Percentiles rank a stretch among this genome's conserved stretches.
Conservation (phyloP, 805 yeast genomes). For the Saccharomycopsis fermentans region DNA sequence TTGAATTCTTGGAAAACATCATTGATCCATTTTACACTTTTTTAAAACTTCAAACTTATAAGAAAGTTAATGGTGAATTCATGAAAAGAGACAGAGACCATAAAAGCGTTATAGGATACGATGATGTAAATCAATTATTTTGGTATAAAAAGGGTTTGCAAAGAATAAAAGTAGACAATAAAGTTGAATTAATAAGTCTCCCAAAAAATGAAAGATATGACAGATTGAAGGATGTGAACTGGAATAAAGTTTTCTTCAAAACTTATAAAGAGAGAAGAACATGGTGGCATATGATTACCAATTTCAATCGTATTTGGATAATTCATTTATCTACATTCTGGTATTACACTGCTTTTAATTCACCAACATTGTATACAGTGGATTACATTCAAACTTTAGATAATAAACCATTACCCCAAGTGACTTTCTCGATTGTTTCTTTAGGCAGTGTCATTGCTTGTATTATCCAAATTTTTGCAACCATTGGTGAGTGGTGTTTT, state of each 20-base stretch:
- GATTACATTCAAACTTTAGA: constrained; percentile 74
- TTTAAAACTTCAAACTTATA: constrained; percentile 74
- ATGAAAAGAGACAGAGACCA: constrained; percentile 82
- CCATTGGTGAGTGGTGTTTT: constrained; percentile 84
- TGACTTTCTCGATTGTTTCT: constrained; percentile 87
- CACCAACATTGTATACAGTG: constrained; percentile 84
- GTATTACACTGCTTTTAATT: constrained; percentile 89
- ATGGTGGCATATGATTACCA: constrained; percentile 91
- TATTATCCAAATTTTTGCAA: constrained; percentile 73
- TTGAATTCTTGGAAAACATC: constrained; percentile 68
- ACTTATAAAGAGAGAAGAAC: constrained; percentile 94
- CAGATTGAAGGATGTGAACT: constrained; percentile 80
- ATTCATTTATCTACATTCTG: constrained; percentile 83
- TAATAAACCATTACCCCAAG: constrained; percentile 78
- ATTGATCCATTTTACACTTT: constrained; percentile 83
- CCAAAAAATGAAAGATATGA: constrained; percentile 83
- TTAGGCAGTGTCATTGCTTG: constrained; percentile 86
- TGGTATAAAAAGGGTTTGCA: constrained; percentile 99
- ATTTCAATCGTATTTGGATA: constrained; percentile 97
- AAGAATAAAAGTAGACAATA: constrained; percentile 65
- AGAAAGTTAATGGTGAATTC: constrained; percentile 69
- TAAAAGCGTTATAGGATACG: constrained; percentile 78
- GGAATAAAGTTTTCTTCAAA: constrained; percentile 88
- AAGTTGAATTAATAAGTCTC: constrained; percentile 53
- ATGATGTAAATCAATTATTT: constrained; percentile 95